phyloP scores from a whole-genome alignment of 2,329 filamentous ascomycete species.

The Colletotrichum tabaci region DNA sequence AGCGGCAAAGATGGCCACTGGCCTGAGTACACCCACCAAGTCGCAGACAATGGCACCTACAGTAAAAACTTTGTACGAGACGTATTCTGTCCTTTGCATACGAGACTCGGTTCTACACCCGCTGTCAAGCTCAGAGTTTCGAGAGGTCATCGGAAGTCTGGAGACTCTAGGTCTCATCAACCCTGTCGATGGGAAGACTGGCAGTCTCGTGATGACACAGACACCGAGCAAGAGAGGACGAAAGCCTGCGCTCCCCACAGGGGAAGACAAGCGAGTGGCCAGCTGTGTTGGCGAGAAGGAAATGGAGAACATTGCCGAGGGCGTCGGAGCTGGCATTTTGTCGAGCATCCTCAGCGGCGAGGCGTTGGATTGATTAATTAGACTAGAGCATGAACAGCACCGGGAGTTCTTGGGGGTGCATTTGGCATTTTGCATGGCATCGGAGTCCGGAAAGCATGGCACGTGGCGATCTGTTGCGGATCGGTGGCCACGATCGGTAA shows the following conservation, averaged over 20 bases:
- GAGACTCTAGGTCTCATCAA: constrained; percentile 88
- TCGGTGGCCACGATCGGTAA: constrained; percentile 2
- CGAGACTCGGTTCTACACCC: constrained; percentile 91
- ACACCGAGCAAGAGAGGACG: constrained; percentile 81
- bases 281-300: constrained; percentile 87
- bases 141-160: constrained; percentile 90
- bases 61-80: constrained; percentile 86
- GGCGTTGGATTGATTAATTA: constrained; percentile 64
- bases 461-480: constrained; percentile 37
- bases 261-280: constrained; percentile 83
- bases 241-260: constrained; percentile 66
- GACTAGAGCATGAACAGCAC: constrained; percentile 37
- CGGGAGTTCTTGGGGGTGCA: constrained; percentile 13
- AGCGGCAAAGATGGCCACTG: constrained; percentile 60
- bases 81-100: constrained; percentile 87
- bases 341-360: constrained; percentile 74
- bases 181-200: constrained; percentile 78
- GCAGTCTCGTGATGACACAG: constrained; percentile 73
- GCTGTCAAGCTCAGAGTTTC: constrained; percentile 91
- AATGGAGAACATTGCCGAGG: constrained; percentile 78
- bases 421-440: constrained; percentile 42
- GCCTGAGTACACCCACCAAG: constrained; percentile 73
- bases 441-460: constrained; percentile 31
- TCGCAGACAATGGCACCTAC: constrained; percentile 77
- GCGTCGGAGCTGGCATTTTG: constrained; percentile 73